Evolutionary conservation across 2,329 filamentous ascomycete genomes (phyloP), one percentile per base, ranked within the genome.

Genomic region (Clonostachys rhizophaga): DNA sequence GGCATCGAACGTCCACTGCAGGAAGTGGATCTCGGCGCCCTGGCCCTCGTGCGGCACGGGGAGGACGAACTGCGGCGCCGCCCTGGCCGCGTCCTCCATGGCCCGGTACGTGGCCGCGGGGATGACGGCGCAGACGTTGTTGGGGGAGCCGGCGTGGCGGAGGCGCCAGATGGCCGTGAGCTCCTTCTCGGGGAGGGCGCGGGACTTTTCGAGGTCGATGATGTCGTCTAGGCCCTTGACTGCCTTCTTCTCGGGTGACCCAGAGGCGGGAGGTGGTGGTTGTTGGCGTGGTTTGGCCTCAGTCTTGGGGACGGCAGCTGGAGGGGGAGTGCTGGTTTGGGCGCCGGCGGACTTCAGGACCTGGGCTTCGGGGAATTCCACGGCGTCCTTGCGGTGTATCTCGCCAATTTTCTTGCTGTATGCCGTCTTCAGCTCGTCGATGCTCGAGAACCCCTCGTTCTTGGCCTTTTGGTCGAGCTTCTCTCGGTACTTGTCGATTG

Each of bases 1-100:
- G 18, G 67, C 70, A 50, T 95, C 91, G 67, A 96, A 96, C 0
- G 87, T 88, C 90, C 95, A 99, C 68, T 99, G 92, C 52, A 99
- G 69, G 66, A 95, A 96, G 69, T 99, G 94, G 42, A 99, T 91
- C 67, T 97, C 94, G 42, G 91, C 89, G 45, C 89, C 89, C 54
- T 75, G 74, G 20, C 66, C 70, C 42, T 70, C 69, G 66, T 79
- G 88, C 54, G 88, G 88, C 7, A 97, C 78, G 0, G 94, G 94
- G 2, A 99, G 80, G 47, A 99, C 86, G 70, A 99, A 99, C 57
- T 91, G 86, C 13, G 94, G 94, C 63, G 92, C 81, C 45, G 74
- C 73, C 53, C 82, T 83, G 13, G 91, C 94, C 3, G 83, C 82
- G 1, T 70, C 64, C 52, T 86, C 81, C 62, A 99, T 89, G 45